Percentiles rank a stretch among this genome's conserved stretches.
Evolutionary conservation across 2,329 filamentous ascomycete species (phyloP).

Genomic region (Sphaerulina musiva): DNA sequence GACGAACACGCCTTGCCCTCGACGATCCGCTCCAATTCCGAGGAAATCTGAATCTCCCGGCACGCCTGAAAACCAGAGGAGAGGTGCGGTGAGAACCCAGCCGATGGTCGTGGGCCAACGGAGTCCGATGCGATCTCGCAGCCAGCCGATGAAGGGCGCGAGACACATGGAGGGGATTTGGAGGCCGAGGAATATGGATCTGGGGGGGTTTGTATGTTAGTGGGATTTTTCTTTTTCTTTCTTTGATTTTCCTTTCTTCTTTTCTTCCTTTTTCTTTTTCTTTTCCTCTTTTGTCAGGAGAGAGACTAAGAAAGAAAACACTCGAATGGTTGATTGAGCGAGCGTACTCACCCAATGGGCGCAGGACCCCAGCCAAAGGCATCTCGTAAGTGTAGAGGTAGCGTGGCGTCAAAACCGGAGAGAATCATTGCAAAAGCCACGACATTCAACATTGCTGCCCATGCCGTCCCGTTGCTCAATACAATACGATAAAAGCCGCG

Average conservation of each 20-base stretch:
- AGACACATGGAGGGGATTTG: slow-evolving; percentile 19
- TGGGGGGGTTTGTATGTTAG: background rate
- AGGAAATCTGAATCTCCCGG: slow-evolving; percentile 14
- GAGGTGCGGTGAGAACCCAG: slow-evolving; percentile 12
- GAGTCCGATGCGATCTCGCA: slow-evolving; percentile 17
- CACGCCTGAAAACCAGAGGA: slow-evolving; percentile 20
- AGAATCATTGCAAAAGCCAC: slow-evolving; percentile 14
- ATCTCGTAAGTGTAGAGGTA: slow-evolving; percentile 15
- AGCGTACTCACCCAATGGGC: slow-evolving; percentile 1
- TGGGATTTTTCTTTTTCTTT: too few relatives aligned
- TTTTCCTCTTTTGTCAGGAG: too few relatives aligned
- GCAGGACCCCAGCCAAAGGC: slow-evolving; percentile 18
- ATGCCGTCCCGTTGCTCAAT: slow-evolving; percentile 2
- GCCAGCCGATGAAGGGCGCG: slow-evolving; percentile 15
- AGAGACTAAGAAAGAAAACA: too few relatives aligned
- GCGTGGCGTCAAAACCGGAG: slow-evolving; percentile 19
- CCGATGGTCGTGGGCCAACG: slow-evolving; percentile 17
- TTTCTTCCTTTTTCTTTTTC: too few relatives aligned
- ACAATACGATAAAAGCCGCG: slow-evolving; percentile 16
- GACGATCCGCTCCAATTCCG: slow-evolving; percentile 8
- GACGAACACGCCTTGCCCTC: slow-evolving; percentile 14
- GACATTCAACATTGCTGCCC: slow-evolving; percentile 12
- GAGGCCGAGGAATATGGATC: slow-evolving; percentile 16
- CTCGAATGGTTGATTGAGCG: too few relatives aligned
- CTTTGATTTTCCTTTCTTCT: too few relatives aligned